phyloP scores from a whole-genome alignment of 768 basidiomycete genomes.

The Stropharia rugosoannulata region DNA sequence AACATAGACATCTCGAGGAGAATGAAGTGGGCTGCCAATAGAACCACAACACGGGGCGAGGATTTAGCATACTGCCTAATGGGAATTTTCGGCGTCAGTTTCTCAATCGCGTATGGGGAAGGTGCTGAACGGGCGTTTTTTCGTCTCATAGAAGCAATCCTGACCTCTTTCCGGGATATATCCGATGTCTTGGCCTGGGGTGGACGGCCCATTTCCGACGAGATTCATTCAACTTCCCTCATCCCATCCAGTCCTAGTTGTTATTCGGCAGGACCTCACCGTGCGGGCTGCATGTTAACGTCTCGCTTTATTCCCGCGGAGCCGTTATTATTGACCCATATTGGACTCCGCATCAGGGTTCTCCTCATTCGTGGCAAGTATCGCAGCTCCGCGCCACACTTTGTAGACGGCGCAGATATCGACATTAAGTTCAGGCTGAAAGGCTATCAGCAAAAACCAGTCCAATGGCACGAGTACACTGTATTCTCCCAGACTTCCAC shows the following conservation, averaged over 20 bases:
- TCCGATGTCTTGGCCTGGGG: not conserved
- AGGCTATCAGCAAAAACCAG: not conserved
- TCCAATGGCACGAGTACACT: not conserved
- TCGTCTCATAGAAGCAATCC: not conserved
- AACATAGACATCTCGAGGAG: not conserved
- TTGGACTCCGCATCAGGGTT: not conserved
- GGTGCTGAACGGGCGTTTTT: not conserved
- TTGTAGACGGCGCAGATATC: not conserved
- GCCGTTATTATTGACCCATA: not conserved
- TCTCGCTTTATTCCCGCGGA: not conserved
- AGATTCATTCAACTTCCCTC: not conserved
- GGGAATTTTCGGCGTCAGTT: conserved; percentile 1
- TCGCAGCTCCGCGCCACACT: not conserved
- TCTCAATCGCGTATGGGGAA: not conserved
- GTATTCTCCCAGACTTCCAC: not conserved
- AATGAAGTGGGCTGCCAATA: not conserved
- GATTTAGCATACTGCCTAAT: not conserved
- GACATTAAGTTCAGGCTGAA: not conserved
- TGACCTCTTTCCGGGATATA: not conserved
- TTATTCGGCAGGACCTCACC: not conserved
- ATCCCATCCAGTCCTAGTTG: not conserved
- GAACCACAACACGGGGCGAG: not conserved
- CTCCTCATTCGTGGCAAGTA: not conserved
- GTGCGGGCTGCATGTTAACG: not conserved
- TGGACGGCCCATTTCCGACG: not conserved